phyloP scores from a whole-genome alignment of 768 basidiomycete species.

The Royoungia palumana region DNA sequence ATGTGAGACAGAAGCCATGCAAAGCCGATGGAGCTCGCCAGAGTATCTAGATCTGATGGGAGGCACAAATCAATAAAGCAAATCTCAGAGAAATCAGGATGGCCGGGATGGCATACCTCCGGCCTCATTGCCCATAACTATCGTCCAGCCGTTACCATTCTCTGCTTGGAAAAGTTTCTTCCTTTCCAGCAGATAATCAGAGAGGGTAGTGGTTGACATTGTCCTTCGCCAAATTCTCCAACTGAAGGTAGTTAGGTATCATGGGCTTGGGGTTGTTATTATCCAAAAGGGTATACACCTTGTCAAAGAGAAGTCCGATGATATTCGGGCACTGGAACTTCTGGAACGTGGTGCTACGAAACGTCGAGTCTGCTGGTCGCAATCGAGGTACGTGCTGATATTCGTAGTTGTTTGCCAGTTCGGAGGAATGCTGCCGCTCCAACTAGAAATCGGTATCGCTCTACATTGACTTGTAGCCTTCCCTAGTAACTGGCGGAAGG shows the following conservation, averaged over 20 bases:
- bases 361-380: not conserved
- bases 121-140: conserved; percentile 95
- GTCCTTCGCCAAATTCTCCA: conserved; percentile 3
- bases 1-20: conserved; percentile 62
- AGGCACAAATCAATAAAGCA: not conserved
- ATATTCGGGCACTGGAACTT: not conserved
- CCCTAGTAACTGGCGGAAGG: not conserved
- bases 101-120: conserved; percentile 56
- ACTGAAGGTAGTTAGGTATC: conserved; percentile 1
- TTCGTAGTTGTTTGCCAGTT: not conserved
- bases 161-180: conserved; percentile 64
- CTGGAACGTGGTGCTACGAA: not conserved
- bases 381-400: not conserved
- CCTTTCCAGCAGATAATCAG: conserved; percentile 41
- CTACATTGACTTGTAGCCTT: not conserved
- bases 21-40: conserved; percentile 83
- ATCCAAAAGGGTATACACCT: not conserved
- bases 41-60: conserved; percentile 76
- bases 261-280: not conserved
- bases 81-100: not conserved
- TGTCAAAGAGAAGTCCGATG: not conserved
- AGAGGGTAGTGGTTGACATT: conserved; percentile 29
- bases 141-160: conserved; percentile 64
- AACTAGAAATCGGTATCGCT: not conserved
- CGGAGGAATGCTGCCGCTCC: not conserved